A percentile compares a stretch with the other conserved stretches of the same genome.
Evolutionary conservation across 2,329 filamentous ascomycete genomes (phyloP).

Genomic region (Periconia sp.): DNA sequence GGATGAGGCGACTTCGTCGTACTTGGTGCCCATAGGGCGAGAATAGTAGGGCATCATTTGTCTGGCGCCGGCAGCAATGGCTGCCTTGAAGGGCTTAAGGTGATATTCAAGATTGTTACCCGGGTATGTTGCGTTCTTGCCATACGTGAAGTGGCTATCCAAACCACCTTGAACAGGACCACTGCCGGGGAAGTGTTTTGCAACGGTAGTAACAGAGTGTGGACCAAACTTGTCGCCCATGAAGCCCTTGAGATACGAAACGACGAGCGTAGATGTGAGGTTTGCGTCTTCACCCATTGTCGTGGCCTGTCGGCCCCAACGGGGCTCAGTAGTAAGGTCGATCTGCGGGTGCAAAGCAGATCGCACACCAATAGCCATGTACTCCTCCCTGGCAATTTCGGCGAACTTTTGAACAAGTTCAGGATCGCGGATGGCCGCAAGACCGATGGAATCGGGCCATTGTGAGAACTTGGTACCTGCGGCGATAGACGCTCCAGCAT

Average conservation of each 20-base stretch:
- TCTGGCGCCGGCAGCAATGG: slow-evolving; percentile 52
- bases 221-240: slow-evolving; percentile 49
- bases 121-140: slow-evolving; percentile 55
- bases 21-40: slow-evolving; percentile 50
- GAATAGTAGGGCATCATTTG: slow-evolving; percentile 59
- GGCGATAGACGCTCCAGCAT: slow-evolving; percentile 47
- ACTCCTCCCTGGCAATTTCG: slow-evolving; percentile 54
- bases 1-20: slow-evolving; percentile 52
- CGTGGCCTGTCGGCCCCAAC: slow-evolving; percentile 51
- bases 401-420: slow-evolving; percentile 51
- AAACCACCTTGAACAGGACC: slow-evolving; percentile 54
- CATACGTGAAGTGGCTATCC: slow-evolving; percentile 56
- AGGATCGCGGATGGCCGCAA: slow-evolving; percentile 52
- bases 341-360: slow-evolving; percentile 55
- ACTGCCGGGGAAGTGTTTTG: slow-evolving; percentile 58
- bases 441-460: slow-evolving; percentile 55
- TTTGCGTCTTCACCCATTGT: slow-evolving; percentile 55
- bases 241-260: slow-evolving; percentile 53
- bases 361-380: slow-evolving; percentile 47
- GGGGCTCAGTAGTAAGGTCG: slow-evolving; percentile 54
- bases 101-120: slow-evolving; percentile 55
- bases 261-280: slow-evolving; percentile 40
- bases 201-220: slow-evolving; percentile 51
- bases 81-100: slow-evolving; percentile 54
- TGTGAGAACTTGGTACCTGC: slow-evolving; percentile 49